A percentile compares a stretch with the other conserved stretches of the same genome.
These are phyloP conservation scores for slime mould (Dictyostelium discoideum) DNA, from an alignment of 78 protist genomes.

Conservation along the genomic window DNA sequence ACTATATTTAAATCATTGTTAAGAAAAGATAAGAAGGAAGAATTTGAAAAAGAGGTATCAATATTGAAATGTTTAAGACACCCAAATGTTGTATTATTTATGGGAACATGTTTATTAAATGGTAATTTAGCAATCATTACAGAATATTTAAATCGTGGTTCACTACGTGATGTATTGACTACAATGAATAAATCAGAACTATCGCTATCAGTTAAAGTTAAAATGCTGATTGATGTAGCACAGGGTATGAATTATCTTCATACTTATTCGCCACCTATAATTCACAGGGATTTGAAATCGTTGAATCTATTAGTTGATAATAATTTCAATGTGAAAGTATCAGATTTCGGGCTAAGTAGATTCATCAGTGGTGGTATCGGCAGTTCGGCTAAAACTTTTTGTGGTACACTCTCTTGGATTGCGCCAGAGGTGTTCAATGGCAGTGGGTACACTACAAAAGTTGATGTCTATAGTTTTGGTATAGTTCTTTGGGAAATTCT, in stretches of 20 bases:
- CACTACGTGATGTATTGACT: conserved; percentile 45
- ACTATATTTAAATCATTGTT: conserved; percentile 62
- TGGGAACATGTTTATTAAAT: conserved; percentile 70
- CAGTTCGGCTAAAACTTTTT: conserved; percentile 31
- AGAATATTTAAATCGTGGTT: conserved; percentile 71
- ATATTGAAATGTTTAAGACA: conserved; percentile 72
- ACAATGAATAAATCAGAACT: background rate
- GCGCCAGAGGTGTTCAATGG: conserved; percentile 70
- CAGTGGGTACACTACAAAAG: conserved; percentile 57
- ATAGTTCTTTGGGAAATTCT: conserved; percentile 70
- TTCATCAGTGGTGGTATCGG: background rate
- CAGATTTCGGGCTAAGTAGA: conserved; percentile 61
- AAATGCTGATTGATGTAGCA: conserved; percentile 70
- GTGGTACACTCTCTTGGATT: conserved; percentile 67
- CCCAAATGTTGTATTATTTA: conserved; percentile 73
- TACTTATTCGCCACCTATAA: conserved; percentile 62
- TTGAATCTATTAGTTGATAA: conserved; percentile 54
- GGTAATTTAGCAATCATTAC: conserved; percentile 66
- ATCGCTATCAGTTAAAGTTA: conserved; percentile 39
- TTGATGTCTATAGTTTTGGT: conserved; percentile 76
- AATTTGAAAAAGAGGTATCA: conserved; percentile 64
- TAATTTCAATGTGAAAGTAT: conserved; percentile 55
- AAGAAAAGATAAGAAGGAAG: conserved; percentile 69
- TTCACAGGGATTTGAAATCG: conserved; percentile 73
- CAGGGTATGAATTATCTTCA: conserved; percentile 85